These are phyloP conservation scores for Megacollybia marginata DNA, from an alignment of 768 basidiomycete genomes.

Conservation along the genomic window DNA sequence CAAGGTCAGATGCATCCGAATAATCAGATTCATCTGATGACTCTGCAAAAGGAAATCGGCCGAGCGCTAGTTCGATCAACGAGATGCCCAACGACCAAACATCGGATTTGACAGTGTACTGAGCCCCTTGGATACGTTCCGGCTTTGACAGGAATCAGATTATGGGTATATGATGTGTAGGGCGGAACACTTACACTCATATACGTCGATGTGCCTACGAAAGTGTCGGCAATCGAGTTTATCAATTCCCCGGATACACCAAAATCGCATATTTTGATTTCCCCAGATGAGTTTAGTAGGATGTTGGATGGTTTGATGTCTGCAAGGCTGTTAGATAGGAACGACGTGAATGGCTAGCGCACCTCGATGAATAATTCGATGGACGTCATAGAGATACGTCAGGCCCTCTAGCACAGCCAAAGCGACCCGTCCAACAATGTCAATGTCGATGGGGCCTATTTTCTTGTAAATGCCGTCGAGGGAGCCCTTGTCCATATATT, in stretches of 20 bases:
- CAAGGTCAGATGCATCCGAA: conserved; percentile 68
- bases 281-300: conserved; percentile 85
- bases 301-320: conserved; percentile 99
- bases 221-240: conserved; percentile 98
- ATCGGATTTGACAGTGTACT: conserved; percentile 98
- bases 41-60: conserved; percentile 94
- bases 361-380: conserved; percentile 99
- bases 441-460: conserved; percentile 88
- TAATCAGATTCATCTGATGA: conserved; percentile 68
- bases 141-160: conserved; percentile 49
- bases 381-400: conserved; percentile 95
- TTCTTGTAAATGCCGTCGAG: conserved; percentile 95
- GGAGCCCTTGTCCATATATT: conserved; percentile 90
- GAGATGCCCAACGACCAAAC: conserved; percentile 99
- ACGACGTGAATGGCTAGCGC: conserved; percentile 8
- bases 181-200: conserved; percentile 77
- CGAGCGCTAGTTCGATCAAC: conserved; percentile 92
- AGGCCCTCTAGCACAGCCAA: conserved; percentile 90
- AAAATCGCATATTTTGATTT: conserved; percentile 99
- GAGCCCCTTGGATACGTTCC: conserved; percentile 97
- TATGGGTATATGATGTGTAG: conserved; percentile 2
- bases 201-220: conserved; percentile 97
- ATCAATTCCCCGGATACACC: conserved; percentile 98
- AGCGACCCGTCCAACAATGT: conserved; percentile 91
- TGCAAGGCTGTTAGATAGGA: conserved; percentile 26